Conservation (phyloP, 2,329 filamentous ascomycete genomes). For the Trichoderma asperellum region DNA sequence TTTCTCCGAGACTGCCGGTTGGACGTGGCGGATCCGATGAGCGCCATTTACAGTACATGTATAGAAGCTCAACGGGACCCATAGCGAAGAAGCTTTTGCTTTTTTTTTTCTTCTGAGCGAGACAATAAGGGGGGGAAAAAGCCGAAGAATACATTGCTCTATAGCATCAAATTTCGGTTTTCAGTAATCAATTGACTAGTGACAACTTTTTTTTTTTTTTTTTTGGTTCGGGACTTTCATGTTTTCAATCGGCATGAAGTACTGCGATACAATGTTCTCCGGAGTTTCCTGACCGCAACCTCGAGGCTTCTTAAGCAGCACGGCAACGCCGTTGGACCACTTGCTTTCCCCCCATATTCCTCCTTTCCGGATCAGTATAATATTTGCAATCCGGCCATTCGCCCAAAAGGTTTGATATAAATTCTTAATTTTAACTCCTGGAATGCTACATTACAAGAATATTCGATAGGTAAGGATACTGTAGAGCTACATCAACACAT, state of each 20-base stretch:
- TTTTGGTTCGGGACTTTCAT: neutral
- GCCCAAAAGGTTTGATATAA: neutral
- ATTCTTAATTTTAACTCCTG: neutral
- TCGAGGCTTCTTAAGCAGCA: neutral
- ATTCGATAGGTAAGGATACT: neutral
- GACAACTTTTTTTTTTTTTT: neutral
- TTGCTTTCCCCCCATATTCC: neutral
- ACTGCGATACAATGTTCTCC: neutral
- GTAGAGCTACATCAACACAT: too few relatives aligned
- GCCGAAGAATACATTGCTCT: neutral
- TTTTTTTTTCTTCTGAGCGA: neutral
- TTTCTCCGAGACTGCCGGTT: slow-evolving; percentile 29
- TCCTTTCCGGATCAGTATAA: neutral
- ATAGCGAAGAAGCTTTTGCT: neutral
- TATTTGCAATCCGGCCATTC: neutral
- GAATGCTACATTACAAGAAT: neutral
- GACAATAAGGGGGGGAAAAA: neutral
- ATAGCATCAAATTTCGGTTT: neutral
- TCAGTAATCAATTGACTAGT: neutral
- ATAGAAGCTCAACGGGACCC: neutral
- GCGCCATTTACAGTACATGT: slow-evolving; percentile 8
- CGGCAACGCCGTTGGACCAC: slow-evolving; percentile 4
- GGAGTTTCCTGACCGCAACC: slow-evolving; percentile 5
- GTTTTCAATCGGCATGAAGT: too few relatives aligned
- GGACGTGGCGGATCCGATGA: slow-evolving; percentile 18